A percentile compares a stretch with the other conserved stretches of the same genome.
phyloP scores from a whole-genome alignment of 352 stramenopile genomes.

The Lagenidium giganteum region DNA sequence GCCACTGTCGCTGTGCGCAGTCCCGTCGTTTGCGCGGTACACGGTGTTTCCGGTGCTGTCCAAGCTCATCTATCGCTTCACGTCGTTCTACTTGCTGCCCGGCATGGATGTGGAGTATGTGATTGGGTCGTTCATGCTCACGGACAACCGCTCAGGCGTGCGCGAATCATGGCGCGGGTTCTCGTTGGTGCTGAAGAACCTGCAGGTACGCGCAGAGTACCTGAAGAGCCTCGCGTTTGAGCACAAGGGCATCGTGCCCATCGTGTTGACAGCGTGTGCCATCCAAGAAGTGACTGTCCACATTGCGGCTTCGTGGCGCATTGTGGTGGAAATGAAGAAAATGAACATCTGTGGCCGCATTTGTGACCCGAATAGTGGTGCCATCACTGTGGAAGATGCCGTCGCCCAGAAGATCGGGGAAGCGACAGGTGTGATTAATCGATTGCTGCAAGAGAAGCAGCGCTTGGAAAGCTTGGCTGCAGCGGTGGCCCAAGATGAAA shows the following conservation, averaged over 20 bases:
- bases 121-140: slow-evolving; percentile 39
- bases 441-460: slow-evolving; percentile 24
- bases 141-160: slow-evolving; percentile 7
- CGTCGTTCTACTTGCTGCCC: slow-evolving; percentile 42
- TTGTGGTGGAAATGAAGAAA: slow-evolving; percentile 47
- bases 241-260: slow-evolving; percentile 47
- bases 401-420: slow-evolving; percentile 54
- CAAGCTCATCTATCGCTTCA: slow-evolving; percentile 45
- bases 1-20: slow-evolving; percentile 56
- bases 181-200: slow-evolving; percentile 46
- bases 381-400: slow-evolving; percentile 40
- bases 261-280: slow-evolving; percentile 27
- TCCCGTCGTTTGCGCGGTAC: slow-evolving; percentile 43
- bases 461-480: slow-evolving; percentile 15
- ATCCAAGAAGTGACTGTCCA: slow-evolving; percentile 45
- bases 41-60: slow-evolving; percentile 59
- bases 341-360: slow-evolving; percentile 34
- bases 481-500: slow-evolving; percentile 1
- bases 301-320: slow-evolving; percentile 42
- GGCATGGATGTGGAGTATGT: slow-evolving; percentile 44
- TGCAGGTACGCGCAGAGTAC: slow-evolving; percentile 44
- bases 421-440: slow-evolving; percentile 26
- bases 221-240: slow-evolving; percentile 50
- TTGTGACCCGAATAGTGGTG: slow-evolving; percentile 34
- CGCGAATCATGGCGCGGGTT: slow-evolving; percentile 29